These are phyloP conservation scores for Teratosphaeria viscida DNA, from an alignment of 2,329 filamentous ascomycete species.

Conservation along the genomic window DNA sequence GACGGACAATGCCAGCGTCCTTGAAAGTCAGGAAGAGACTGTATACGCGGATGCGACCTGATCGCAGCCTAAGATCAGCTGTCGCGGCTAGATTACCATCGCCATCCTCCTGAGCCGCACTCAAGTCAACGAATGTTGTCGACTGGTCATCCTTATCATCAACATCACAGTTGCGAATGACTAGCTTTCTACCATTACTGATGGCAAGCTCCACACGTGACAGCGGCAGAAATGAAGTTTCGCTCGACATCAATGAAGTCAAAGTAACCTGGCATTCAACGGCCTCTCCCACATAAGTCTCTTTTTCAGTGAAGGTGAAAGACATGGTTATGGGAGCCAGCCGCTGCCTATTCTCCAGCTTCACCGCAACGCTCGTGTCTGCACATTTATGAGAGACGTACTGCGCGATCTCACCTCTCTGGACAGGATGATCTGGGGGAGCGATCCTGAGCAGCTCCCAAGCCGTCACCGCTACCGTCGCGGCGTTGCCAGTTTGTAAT, in stretches of 20 bases:
- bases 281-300: constrained; percentile 51
- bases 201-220: constrained; percentile 5
- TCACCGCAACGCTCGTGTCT: constrained; percentile 7
- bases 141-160: neutral
- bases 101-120: neutral
- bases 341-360: constrained; percentile 11
- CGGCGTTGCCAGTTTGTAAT: constrained; percentile 27
- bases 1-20: constrained; percentile 68
- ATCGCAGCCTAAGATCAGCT: constrained; percentile 54
- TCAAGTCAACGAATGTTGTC: neutral
- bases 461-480: constrained; percentile 42
- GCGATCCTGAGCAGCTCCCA: constrained; percentile 42
- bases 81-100: neutral
- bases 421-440: constrained; percentile 1
- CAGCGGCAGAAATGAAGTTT: constrained; percentile 10
- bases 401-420: constrained; percentile 4
- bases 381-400: constrained; percentile 7
- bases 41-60: constrained; percentile 36
- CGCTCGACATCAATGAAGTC: constrained; percentile 36
- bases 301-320: constrained; percentile 43
- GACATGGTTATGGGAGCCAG: constrained; percentile 35
- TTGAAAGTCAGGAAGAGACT: constrained; percentile 60
- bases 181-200: neutral
- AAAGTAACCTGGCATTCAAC: constrained; percentile 47
- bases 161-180: neutral